These are phyloP conservation scores for Sparassis latifolia DNA, from an alignment of 1,284 basidiomycete genomes.

Conservation along the genomic window DNA sequence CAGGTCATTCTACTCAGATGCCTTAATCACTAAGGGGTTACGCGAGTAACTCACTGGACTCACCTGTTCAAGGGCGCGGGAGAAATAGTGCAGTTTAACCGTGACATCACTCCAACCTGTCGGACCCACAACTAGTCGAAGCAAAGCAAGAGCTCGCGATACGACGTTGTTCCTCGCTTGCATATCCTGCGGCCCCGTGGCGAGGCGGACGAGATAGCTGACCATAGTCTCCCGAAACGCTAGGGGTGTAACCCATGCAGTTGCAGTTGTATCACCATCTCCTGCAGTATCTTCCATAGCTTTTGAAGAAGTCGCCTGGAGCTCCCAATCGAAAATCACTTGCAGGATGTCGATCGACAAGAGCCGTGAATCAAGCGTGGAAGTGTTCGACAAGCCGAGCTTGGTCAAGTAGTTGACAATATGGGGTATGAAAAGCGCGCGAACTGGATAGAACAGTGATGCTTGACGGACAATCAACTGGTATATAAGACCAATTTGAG, in stretches of 20 bases:
- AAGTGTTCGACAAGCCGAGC: slow-evolving; percentile 73
- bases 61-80: slow-evolving; percentile 77
- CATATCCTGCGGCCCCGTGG: slow-evolving; percentile 70
- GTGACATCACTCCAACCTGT: slow-evolving; percentile 92
- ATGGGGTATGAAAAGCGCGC: slow-evolving; percentile 93
- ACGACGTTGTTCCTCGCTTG: slow-evolving; percentile 60
- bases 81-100: slow-evolving; percentile 88
- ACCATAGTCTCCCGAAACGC: slow-evolving; percentile 85
- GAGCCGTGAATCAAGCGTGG: slow-evolving; percentile 77
- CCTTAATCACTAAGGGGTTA: not conserved
- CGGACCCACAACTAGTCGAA: slow-evolving; percentile 77
- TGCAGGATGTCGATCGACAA: slow-evolving; percentile 83
- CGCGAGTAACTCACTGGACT: slow-evolving; percentile 12
- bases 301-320: slow-evolving; percentile 36
- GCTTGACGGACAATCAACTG: slow-evolving; percentile 91
- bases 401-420: slow-evolving; percentile 90
- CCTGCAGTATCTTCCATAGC: slow-evolving; percentile 1
- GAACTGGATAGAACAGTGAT: slow-evolving; percentile 89
- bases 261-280: slow-evolving; percentile 15
- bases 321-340: slow-evolving; percentile 86
- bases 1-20: slow-evolving; percentile 56
- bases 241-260: slow-evolving; percentile 69
- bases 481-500: slow-evolving; percentile 86
- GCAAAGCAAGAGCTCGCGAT: slow-evolving; percentile 73
- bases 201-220: slow-evolving; percentile 88